Evolutionary conservation across 2,329 filamentous ascomycete genomes (phyloP), one percentile per base, ranked within the genome.

Genomic region (Diaporthe citriasiana): DNA sequence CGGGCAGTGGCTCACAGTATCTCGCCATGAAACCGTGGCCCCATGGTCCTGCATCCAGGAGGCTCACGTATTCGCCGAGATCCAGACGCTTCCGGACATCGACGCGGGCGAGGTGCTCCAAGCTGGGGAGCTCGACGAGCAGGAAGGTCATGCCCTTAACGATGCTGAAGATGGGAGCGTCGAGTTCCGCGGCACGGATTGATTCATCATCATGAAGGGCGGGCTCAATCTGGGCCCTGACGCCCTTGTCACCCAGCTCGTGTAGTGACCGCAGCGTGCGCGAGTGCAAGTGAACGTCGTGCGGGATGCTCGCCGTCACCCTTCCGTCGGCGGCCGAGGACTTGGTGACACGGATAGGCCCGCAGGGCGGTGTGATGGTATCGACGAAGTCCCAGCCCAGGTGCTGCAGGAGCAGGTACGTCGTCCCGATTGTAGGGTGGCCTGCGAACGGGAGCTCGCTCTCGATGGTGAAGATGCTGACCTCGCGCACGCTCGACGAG

Each of bases 81-180:
- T 85, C 78, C 17, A 84, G 79, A 40, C 78, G 77, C 45, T 80
- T 78, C 4, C 77, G 70, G 59, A 65, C 77, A 40, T 82, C 77
- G 4, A 86, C 83, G 17, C 82, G 77, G 7, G 83, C 86, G 25
- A 96, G 85, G 10, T 88, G 86, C 40, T 90, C 90, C 13, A 94
- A 82, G 71, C 86, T 87, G 0, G 89, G 85, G 30, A 97, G 84
- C 77, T 89, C 84, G 19, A 93, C 85, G 42, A 94, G 87, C n/a
- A 90, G 82, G 81, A 95, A 95, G 0, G 89, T 90, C 91, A 95
- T 93, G 63, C 93, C 94, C 57, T 90, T 90, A 47, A 95, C 93
- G 59, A 95, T 89, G 76, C 89, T 91, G 72, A 91, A 87, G 25
- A 90, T 79, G 19, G 88, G 87, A 12, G 87, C 85, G 15, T 77